A percentile compares a stretch with the other conserved stretches of the same genome.
These are phyloP conservation scores for Pouteria campechiana DNA, from an alignment of 179 eudicot genomes.

Conservation along the genomic window DNA sequence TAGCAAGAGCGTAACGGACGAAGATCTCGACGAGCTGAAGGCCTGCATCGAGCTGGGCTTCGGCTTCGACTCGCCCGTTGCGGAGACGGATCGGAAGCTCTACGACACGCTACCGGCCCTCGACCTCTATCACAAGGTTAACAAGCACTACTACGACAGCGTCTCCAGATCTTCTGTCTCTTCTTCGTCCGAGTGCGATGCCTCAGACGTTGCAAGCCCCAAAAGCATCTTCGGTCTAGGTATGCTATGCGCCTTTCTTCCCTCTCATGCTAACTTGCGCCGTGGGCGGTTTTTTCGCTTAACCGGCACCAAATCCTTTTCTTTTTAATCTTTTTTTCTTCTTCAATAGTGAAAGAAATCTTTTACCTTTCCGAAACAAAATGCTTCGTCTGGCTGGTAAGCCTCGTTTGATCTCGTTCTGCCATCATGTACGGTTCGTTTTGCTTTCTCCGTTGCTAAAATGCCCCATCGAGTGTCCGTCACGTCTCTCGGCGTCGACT, in stretches of 20 bases:
- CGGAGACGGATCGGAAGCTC: conserved; percentile 24
- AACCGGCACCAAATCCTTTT: no score
- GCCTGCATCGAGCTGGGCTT: conserved; percentile 68
- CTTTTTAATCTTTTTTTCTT: no score
- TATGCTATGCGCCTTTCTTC: conserved; percentile 3
- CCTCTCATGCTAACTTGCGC: neutral
- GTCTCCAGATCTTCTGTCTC: conserved; percentile 30
- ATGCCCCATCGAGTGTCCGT: no score
- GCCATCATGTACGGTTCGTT: no score
- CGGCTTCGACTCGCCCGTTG: conserved; percentile 51
- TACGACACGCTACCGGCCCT: conserved; percentile 61
- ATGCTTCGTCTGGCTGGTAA: no score
- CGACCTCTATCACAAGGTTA: conserved; percentile 49
- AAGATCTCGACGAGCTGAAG: conserved; percentile 65
- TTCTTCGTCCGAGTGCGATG: conserved; percentile 23
- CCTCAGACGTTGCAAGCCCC: conserved; percentile 45
- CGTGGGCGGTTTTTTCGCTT: no score
- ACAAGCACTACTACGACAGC: conserved; percentile 41
- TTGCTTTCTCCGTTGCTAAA: no score
- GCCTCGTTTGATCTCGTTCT: no score
- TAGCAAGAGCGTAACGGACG: conserved; percentile 70
- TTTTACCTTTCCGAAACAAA: no score
- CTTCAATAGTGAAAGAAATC: no score
- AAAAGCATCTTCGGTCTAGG: conserved; percentile 54
- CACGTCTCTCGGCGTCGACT: no score